Percentiles rank a stretch among this genome's conserved stretches.
These are phyloP conservation scores for Thalia dealbata DNA, from an alignment of 176 grass and related monocot genomes.

Conservation along the genomic window DNA sequence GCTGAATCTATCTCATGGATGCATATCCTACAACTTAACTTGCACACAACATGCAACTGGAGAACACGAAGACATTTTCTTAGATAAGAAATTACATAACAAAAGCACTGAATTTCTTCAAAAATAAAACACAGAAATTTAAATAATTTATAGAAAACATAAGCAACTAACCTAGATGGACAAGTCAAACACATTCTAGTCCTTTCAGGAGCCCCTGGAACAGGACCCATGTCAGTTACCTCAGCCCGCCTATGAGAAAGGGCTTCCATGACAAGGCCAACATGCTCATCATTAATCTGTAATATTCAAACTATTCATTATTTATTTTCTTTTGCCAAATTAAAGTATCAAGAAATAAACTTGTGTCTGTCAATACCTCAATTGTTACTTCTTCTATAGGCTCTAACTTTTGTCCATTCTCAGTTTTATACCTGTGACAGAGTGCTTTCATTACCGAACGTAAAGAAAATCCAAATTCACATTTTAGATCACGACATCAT, in stretches of 20 bases:
- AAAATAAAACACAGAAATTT: neutral
- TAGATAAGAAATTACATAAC: neutral
- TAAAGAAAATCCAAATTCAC: neutral
- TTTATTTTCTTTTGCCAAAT: constrained; percentile 17
- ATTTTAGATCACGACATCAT: neutral
- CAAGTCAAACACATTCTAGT: constrained; percentile 81
- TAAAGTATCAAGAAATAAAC: constrained; percentile 18
- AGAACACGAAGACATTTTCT: neutral
- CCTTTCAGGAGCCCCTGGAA: constrained; percentile 65
- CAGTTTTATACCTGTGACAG: constrained; percentile 74
- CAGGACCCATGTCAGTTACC: constrained; percentile 92
- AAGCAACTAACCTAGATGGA: constrained; percentile 70
- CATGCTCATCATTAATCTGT: constrained; percentile 92
- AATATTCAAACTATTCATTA: constrained; percentile 26
- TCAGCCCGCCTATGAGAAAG: constrained; percentile 83
- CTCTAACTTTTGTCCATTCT: constrained; percentile 57
- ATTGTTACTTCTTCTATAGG: constrained; percentile 99
- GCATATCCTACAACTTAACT: neutral
- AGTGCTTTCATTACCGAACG: constrained; percentile 14
- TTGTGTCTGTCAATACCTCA: constrained; percentile 53
- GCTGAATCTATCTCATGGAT: neutral
- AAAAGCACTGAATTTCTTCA: neutral
- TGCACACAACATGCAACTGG: neutral
- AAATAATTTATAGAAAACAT: neutral
- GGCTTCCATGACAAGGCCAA: constrained; percentile 86